Percentiles rank a stretch among this genome's conserved stretches.
These are phyloP conservation scores for Helichrysum umbraculigerum DNA, from an alignment of 129 eudicot species.

Conservation along the genomic window DNA sequence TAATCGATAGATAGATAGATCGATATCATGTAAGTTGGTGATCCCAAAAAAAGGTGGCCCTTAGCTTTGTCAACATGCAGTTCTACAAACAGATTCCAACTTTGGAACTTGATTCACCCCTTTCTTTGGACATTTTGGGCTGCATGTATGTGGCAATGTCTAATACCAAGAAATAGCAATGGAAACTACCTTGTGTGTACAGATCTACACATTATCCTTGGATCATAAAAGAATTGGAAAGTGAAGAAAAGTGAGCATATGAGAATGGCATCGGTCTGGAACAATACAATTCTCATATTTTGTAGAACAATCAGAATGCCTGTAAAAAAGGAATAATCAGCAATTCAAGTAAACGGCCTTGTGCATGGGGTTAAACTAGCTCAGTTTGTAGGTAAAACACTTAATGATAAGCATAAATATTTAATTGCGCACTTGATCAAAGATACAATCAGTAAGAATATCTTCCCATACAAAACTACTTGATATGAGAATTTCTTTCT, in stretches of 20 bases:
- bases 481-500: no score
- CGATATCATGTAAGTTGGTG: background rate
- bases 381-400: no score
- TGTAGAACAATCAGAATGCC: conserved; percentile 15
- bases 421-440: no score
- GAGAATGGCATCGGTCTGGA: conserved; percentile 4
- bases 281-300: conserved; percentile 15
- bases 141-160: conserved; percentile 24
- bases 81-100: conserved; percentile 29
- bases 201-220: conserved; percentile 29
- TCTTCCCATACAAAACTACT: no score
- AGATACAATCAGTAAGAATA: no score
- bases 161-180: conserved; percentile 25
- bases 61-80: background rate
- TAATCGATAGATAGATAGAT: background rate
- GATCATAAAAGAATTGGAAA: conserved; percentile 19
- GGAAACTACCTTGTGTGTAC: conserved; percentile 16
- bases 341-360: conserved; percentile 5
- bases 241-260: conserved; percentile 26
- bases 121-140: conserved; percentile 14
- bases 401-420: no score
- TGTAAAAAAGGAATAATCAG: background rate
- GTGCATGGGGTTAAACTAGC: no score
- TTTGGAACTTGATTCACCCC: conserved; percentile 18
- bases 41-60: background rate